Evolutionary conservation across 371 early-diverging fungal genomes (phyloP).

Genomic region (Mortierella sp.): DNA sequence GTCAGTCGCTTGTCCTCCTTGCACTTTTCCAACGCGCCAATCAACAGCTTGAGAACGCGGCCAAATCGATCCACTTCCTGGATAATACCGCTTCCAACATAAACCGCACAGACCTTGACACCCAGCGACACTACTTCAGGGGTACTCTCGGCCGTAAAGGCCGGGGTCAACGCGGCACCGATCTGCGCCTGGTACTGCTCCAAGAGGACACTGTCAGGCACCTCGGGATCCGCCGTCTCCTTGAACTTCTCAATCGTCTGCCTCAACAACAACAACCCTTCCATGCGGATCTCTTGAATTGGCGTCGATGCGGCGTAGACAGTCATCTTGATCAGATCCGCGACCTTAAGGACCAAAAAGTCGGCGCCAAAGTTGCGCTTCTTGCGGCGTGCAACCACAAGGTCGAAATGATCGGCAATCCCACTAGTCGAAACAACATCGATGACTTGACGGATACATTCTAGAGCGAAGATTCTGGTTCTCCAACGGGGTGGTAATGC

Average conservation of each 20-base stretch:
- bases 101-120: slow-evolving; percentile 86
- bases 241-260: slow-evolving; percentile 82
- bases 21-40: slow-evolving; percentile 78
- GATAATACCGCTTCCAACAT: slow-evolving; percentile 88
- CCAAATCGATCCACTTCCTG: slow-evolving; percentile 83
- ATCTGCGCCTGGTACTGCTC: slow-evolving; percentile 95
- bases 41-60: slow-evolving; percentile 80
- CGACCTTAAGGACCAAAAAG: slow-evolving; percentile 80
- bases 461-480: slow-evolving; percentile 87
- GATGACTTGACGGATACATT: slow-evolving; percentile 80
- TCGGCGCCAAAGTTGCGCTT: slow-evolving; percentile 76
- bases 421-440: slow-evolving; percentile 70
- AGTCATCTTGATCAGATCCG: slow-evolving; percentile 88
- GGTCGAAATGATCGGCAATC: slow-evolving; percentile 78
- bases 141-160: slow-evolving; percentile 83
- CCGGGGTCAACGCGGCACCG: slow-evolving; percentile 89
- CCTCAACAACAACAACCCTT: slow-evolving; percentile 80
- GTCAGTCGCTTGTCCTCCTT: slow-evolving; percentile 71
- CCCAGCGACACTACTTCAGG: slow-evolving; percentile 86
- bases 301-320: slow-evolving; percentile 90
- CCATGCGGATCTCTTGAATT: slow-evolving; percentile 83
- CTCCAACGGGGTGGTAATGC: slow-evolving; percentile 88
- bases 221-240: slow-evolving; percentile 81
- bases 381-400: slow-evolving; percentile 71
- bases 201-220: slow-evolving; percentile 81